Conservation (phyloP, 176 grass and related monocot species). For the Oryza punctata region DNA sequence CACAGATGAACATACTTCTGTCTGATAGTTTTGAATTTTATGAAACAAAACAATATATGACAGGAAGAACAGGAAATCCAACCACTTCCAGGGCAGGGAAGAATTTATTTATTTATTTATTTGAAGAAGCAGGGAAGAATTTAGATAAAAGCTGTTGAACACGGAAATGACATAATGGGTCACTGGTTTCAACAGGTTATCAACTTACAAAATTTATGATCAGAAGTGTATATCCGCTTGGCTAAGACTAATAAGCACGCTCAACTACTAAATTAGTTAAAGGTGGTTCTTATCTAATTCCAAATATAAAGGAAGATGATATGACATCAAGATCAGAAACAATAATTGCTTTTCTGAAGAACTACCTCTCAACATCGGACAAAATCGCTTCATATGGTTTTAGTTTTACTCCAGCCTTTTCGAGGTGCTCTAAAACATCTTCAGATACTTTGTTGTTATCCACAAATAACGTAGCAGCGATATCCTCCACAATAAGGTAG, state of each 20-base stretch:
- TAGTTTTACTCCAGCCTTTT: conserved; percentile 68
- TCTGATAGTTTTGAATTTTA: neutral
- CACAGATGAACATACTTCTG: neutral
- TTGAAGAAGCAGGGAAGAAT: neutral
- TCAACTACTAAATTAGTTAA: neutral
- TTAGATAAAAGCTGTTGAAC: neutral
- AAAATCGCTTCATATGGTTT: conserved; percentile 85
- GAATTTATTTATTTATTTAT: too few relatives aligned
- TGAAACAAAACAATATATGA: neutral
- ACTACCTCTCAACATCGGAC: conserved; percentile 77
- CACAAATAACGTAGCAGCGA: conserved; percentile 72
- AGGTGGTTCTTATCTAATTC: conserved; percentile 14
- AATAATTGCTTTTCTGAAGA: neutral
- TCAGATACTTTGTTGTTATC: conserved; percentile 76
- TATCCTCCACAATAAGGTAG: conserved; percentile 76
- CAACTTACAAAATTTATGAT: conserved; percentile 1
- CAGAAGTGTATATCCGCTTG: conserved; percentile 3
- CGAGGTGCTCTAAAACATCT: conserved; percentile 62
- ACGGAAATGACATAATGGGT: neutral
- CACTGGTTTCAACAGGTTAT: neutral
- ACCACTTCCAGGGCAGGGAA: neutral
- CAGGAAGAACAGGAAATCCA: neutral
- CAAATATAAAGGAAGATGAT: conserved; percentile 12
- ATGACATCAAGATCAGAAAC: neutral
- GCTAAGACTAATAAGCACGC: neutral